Evolutionary conservation across 805 yeast species (phyloP).

Genomic region (Starmerella vaccinii): DNA sequence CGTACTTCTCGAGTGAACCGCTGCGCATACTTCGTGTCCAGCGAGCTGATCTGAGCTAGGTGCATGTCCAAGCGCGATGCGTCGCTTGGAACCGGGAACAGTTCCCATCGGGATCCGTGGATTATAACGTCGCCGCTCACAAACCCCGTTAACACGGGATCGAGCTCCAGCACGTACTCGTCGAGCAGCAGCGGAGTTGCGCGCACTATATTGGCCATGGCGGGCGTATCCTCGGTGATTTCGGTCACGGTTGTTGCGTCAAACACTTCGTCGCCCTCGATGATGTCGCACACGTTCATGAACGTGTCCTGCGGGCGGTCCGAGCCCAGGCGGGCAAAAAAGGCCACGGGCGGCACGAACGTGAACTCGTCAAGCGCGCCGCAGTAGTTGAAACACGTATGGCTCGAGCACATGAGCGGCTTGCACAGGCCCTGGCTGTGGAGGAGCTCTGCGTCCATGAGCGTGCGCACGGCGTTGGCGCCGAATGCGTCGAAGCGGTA

Average conservation of each 20-base stretch:
- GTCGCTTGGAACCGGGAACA: conserved; percentile 19
- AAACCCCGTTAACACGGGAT: neutral
- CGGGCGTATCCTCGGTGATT: neutral
- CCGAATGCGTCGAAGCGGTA: conserved; percentile 19
- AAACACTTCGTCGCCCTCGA: neutral
- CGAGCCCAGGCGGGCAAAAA: conserved; percentile 14
- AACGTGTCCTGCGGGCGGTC: neutral
- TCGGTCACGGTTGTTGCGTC: neutral
- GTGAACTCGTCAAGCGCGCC: conserved; percentile 19
- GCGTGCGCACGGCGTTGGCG: conserved; percentile 13
- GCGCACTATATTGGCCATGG: neutral
- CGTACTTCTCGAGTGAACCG: conserved; percentile 18
- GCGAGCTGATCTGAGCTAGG: conserved; percentile 18
- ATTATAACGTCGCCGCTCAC: conserved; percentile 7
- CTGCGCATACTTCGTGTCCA: conserved; percentile 17
- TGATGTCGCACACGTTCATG: neutral
- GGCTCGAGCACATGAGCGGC: conserved; percentile 14
- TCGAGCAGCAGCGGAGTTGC: conserved; percentile 5
- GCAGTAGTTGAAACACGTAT: conserved; percentile 16
- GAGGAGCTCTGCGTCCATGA: conserved; percentile 14
- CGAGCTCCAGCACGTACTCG: conserved; percentile 14
- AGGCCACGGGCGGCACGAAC: conserved; percentile 15
- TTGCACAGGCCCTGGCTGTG: conserved; percentile 14
- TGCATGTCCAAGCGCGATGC: conserved; percentile 22
- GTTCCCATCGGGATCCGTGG: conserved; percentile 12